Evolutionary conservation across 179 eudicot species (phyloP).

Genomic region (Nepenthes alata): DNA sequence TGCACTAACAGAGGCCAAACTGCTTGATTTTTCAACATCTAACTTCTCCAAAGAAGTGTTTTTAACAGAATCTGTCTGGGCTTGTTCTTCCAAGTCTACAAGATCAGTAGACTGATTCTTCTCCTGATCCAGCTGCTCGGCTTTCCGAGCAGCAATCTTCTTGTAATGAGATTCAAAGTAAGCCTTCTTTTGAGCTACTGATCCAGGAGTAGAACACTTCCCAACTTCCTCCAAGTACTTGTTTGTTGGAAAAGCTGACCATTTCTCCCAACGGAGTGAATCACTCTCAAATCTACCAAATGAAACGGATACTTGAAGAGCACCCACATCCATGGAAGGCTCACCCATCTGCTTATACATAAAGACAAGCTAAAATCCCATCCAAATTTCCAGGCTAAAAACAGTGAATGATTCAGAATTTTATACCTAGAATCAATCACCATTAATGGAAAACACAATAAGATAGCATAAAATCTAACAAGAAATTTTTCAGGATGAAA

Average conservation of each 20-base stretch:
- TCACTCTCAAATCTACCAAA: conserved; percentile 50
- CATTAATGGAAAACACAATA: conserved; percentile 4
- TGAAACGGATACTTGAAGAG: conserved; percentile 47
- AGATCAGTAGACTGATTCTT: conserved; percentile 15
- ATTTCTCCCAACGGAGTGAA: conserved; percentile 43
- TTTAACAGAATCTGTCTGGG: conserved; percentile 12
- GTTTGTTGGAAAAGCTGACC: conserved; percentile 46
- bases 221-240: conserved; percentile 45
- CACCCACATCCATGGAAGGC: conserved; percentile 20
- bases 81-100: conserved; percentile 14
- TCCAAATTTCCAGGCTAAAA: conserved; percentile 1
- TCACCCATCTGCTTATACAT: conserved; percentile 57
- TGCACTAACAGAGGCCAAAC: conserved; percentile 5
- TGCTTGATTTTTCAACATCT: conserved; percentile 12
- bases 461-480: background rate
- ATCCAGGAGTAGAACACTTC: conserved; percentile 38
- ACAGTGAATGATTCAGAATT: background rate
- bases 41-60: conserved; percentile 13
- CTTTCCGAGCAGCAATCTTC: conserved; percentile 31
- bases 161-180: conserved; percentile 46
- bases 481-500: conserved; percentile 6
- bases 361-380: background rate
- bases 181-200: conserved; percentile 45
- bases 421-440: background rate
- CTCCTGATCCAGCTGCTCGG: conserved; percentile 30